Conservation (phyloP, 2,329 filamentous ascomycete species). For the Cryoendolithus antarcticus region DNA sequence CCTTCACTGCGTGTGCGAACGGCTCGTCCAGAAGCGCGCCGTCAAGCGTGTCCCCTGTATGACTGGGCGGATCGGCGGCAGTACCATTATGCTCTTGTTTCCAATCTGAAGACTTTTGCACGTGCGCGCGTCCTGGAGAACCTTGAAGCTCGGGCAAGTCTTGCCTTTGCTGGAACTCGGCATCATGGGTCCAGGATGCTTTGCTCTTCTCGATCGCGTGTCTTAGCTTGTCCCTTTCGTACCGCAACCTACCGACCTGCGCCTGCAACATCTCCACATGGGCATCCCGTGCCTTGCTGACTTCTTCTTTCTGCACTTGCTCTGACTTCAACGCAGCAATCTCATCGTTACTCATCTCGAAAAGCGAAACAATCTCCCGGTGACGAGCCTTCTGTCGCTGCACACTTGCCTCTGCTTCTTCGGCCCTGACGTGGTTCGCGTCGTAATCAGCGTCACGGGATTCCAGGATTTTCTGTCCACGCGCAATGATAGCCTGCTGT, state of each 20-base stretch:
- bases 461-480: constrained; percentile 2
- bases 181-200: too few relatives aligned
- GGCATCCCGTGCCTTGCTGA: too few relatives aligned
- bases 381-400: background rate
- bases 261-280: too few relatives aligned
- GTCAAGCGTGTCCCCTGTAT: background rate
- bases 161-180: too few relatives aligned
- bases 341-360: background rate
- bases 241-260: background rate
- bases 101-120: too few relatives aligned
- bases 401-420: background rate
- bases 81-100: too few relatives aligned
- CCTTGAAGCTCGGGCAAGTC: too few relatives aligned
- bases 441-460: constrained; percentile 3
- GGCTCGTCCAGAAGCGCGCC: background rate
- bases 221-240: background rate
- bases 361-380: background rate
- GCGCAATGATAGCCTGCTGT: constrained; percentile 3
- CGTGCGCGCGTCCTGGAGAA: too few relatives aligned
- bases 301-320: too few relatives aligned
- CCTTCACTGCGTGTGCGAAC: background rate
- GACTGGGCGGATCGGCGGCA: too few relatives aligned
- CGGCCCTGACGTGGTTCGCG: background rate
- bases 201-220: too few relatives aligned
- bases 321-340: constrained; percentile 1